Evolutionary conservation across 2,329 filamentous ascomycete species (phyloP), one percentile per base, ranked within the genome.

Genomic region (Calycina marina): DNA sequence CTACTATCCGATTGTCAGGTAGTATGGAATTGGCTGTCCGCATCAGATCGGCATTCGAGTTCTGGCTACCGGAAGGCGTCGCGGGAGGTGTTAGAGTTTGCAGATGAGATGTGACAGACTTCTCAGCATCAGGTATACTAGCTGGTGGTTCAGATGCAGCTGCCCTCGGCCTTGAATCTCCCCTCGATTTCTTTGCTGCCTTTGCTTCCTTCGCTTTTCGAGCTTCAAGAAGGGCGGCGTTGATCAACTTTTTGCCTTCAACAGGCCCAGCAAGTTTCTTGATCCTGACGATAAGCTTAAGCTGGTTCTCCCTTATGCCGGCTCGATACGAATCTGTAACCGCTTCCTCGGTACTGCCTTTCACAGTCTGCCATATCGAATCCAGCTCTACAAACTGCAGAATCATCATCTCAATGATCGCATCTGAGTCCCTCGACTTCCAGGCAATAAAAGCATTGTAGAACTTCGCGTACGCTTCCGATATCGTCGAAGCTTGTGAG

Each of bases 361-460:
- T 85, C 51, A 90, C 79, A 3, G 77, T 81, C 50, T 85, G 78
- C 64, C 80, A 80, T 29, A 88, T 88, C 20, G 77, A 77, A 48
- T 90, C 82, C 2, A 90, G 67, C 50, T 85, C 81, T 12, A 86
- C 79, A 53, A 88, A 86, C 42, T 84, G 80, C 47, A 82, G 68
- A n/a, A 88, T 65, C 81, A 90, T 86, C 34, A 83, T 77, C 46
- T 86, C 78, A 32, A 88, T 72, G 4, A 90, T 61, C 0, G 80
- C 75, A 33, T 75, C 75, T 0, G 79, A 82, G 50, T 88, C 82
- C 32, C 80, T 70, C 2, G 81, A 76, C 55, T 86, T 84, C 82
- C 82, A 90, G 3, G 79, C 74, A 38, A 82, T 79, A 48, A 90
- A 86, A 1, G 79, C 79, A 32, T 80, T 77, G 45, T 77, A 72